phyloP scores from a whole-genome alignment of 352 stramenopile species.

The Pythium phragmitis region DNA sequence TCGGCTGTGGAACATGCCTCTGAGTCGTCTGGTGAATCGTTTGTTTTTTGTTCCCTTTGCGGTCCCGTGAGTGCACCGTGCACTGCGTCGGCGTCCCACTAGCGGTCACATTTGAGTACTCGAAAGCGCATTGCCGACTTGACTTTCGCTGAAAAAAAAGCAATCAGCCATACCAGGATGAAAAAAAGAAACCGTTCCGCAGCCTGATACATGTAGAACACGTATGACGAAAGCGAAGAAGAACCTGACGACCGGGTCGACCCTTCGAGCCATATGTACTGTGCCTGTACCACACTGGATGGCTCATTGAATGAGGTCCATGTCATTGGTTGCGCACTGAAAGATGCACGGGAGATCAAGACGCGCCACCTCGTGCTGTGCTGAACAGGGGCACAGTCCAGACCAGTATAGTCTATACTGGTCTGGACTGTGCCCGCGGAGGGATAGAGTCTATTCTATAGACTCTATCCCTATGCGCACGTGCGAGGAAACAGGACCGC shows the following conservation, averaged over 20 bases:
- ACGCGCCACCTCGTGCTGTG: too few relatives aligned
- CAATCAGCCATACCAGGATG: neutral
- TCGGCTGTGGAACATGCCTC: conserved; percentile 1
- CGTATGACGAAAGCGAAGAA: neutral
- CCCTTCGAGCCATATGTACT: neutral
- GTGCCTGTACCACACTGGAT: too few relatives aligned
- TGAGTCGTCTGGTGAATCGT: conserved; percentile 9
- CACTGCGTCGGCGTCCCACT: conserved; percentile 10
- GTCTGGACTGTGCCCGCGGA: too few relatives aligned
- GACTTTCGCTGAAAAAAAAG: conserved; percentile 4
- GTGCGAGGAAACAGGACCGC: too few relatives aligned
- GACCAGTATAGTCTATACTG: too few relatives aligned
- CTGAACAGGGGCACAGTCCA: too few relatives aligned
- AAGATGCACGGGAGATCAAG: too few relatives aligned
- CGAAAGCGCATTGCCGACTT: conserved; percentile 14
- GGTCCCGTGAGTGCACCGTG: conserved; percentile 4
- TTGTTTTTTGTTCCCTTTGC: neutral
- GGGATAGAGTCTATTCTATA: too few relatives aligned
- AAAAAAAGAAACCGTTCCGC: conserved; percentile 2
- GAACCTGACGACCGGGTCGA: neutral
- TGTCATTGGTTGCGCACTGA: too few relatives aligned
- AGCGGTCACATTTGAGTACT: conserved; percentile 12
- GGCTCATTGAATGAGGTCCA: too few relatives aligned
- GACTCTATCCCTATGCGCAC: too few relatives aligned
- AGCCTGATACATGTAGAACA: too few relatives aligned